Evolutionary conservation across 495 filamentous ascomycete genomes (phyloP).

Genomic region (Penicillium macrosclerotiorum): DNA sequence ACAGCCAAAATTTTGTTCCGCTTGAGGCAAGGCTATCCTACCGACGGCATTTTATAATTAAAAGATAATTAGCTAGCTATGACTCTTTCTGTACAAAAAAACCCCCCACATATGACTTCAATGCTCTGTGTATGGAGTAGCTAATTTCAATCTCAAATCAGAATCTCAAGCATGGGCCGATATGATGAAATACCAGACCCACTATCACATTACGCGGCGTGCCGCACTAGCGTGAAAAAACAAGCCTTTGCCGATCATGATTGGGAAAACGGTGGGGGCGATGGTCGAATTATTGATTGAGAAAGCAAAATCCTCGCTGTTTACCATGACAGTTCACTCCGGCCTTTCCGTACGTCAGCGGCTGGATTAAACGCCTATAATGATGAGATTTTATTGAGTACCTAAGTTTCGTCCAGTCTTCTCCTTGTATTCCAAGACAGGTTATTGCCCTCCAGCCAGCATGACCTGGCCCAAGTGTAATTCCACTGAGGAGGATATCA

Average conservation of each 20-base stretch:
- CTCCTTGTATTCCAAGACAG: background rate
- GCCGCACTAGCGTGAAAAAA: constrained; percentile 1
- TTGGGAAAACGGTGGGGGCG: constrained; percentile 2
- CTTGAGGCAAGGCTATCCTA: no score
- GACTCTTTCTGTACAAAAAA: no score
- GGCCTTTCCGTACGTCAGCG: constrained; percentile 2
- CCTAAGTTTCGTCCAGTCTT: background rate
- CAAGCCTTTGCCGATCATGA: constrained; percentile 1
- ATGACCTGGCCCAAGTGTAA: constrained; percentile 38
- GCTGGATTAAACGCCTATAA: no score
- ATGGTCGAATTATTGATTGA: background rate
- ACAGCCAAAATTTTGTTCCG: no score
- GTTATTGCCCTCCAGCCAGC: constrained; percentile 3
- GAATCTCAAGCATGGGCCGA: no score
- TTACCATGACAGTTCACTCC: background rate
- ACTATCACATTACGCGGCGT: constrained; percentile 5
- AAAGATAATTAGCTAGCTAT: no score
- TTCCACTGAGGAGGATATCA: constrained; percentile 30
- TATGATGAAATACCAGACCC: no score
- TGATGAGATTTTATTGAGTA: background rate
- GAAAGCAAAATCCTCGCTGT: background rate
- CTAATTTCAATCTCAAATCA: no score
- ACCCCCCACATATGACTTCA: no score
- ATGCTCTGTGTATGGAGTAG: no score
- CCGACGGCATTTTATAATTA: no score